A percentile compares a stretch with the other conserved stretches of the same genome.
Conservation (phyloP, 768 basidiomycete genomes). For the Psilocybe cubensis region DNA sequence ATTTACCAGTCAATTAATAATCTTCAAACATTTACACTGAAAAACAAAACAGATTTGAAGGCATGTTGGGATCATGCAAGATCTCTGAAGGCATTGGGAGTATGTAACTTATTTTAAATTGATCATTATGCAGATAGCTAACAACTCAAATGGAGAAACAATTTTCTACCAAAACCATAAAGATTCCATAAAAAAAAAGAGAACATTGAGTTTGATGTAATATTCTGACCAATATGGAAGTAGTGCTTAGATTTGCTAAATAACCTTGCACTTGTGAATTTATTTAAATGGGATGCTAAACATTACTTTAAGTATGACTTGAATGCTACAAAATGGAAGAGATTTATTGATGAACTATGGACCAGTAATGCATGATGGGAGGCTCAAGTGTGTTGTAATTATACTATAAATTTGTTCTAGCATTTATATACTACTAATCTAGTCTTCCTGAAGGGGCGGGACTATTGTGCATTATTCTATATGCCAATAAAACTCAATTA, state of each 20-base stretch:
- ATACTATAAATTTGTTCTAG: neutral
- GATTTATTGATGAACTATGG: conserved; percentile 40
- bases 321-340: conserved; percentile 17
- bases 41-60: neutral
- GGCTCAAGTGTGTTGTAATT: conserved; percentile 32
- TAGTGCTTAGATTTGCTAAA: conserved; percentile 24
- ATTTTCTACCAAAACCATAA: conserved; percentile 5
- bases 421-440: conserved; percentile 1
- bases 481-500: conserved; percentile 43
- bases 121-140: neutral
- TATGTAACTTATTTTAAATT: neutral
- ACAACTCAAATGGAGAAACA: neutral
- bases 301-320: conserved; percentile 25
- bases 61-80: neutral
- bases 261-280: conserved; percentile 20
- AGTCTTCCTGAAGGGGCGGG: conserved; percentile 25
- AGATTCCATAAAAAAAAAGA: conserved; percentile 5
- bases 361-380: conserved; percentile 39
- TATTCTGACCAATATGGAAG: conserved; percentile 4
- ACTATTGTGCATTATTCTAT: conserved; percentile 35
- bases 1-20: neutral
- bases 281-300: conserved; percentile 23
- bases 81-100: neutral
- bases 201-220: conserved; percentile 4
- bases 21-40: neutral